Conservation (phyloP, 1,284 basidiomycete genomes). For the Cutaneotrichosporon mucoides region DNA sequence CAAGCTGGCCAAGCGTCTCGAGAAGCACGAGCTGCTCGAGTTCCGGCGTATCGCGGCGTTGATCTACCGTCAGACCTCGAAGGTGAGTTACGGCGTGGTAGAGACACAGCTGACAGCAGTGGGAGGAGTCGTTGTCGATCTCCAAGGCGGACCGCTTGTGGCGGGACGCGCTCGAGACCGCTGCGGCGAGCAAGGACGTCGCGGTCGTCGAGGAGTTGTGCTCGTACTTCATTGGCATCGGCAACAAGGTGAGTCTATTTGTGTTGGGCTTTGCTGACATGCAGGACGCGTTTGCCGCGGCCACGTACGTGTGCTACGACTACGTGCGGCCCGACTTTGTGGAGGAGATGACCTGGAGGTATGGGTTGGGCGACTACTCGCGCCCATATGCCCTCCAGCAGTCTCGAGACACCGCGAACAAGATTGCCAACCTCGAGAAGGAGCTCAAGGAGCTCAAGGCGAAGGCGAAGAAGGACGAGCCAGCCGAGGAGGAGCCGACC, state of each 20-base stretch:
- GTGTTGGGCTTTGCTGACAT: too few relatives aligned
- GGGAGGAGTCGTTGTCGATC: conserved; percentile 90
- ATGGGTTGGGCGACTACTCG: conserved; percentile 90
- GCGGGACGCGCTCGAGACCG: conserved; percentile 89
- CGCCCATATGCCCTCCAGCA: conserved; percentile 90
- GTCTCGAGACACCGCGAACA: conserved; percentile 5
- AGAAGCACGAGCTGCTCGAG: conserved; percentile 88
- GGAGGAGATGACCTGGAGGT: conserved; percentile 89
- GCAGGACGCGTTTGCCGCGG: conserved; percentile 83
- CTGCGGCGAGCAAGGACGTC: conserved; percentile 69
- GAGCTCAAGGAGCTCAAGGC: conserved; percentile 46
- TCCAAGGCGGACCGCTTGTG: conserved; percentile 95
- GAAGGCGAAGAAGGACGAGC: conserved; percentile 34
- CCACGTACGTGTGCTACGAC: conserved; percentile 89
- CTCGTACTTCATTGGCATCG: conserved; percentile 92
- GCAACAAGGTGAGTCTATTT: conserved; percentile 61
- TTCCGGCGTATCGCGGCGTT: conserved; percentile 93
- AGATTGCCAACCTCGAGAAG: conserved; percentile 44
- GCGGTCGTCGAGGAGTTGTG: conserved; percentile 92
- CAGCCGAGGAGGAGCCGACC: conserved; percentile 30
- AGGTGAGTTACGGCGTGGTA: conserved; percentile 28
- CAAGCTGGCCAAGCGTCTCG: conserved; percentile 76
- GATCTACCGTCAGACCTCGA: conserved; percentile 68
- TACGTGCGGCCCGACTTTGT: conserved; percentile 85
- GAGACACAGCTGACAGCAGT: conserved; percentile 41